Evolutionary conservation across 768 basidiomycete genomes (phyloP).

Genomic region (Tricholoma hemisulphureum): DNA sequence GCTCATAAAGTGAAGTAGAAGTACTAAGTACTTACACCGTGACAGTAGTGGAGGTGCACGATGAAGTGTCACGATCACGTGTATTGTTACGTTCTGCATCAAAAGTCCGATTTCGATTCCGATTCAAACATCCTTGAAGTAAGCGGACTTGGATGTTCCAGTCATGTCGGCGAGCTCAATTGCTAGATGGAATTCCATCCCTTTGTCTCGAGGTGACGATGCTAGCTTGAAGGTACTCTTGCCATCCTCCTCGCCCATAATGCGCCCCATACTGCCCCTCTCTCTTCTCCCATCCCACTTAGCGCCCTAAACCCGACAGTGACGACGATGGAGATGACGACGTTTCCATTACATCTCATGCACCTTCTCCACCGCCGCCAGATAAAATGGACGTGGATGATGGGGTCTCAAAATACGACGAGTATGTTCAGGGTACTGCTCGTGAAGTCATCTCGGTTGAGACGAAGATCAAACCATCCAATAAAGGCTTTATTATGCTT

Average conservation of each 20-base stretch:
- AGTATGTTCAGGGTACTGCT: slow-evolving; percentile 48
- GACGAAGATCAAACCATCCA: slow-evolving; percentile 73
- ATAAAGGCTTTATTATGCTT: slow-evolving; percentile 80
- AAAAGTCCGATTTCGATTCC: not conserved
- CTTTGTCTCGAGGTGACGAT: slow-evolving; percentile 35
- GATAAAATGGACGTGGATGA: slow-evolving; percentile 53
- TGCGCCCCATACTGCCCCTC: slow-evolving; percentile 56
- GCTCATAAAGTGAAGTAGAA: slow-evolving; percentile 48
- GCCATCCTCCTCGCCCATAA: slow-evolving; percentile 42
- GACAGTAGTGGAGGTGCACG: not conserved
- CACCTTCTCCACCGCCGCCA: slow-evolving; percentile 62
- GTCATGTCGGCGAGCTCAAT: slow-evolving; percentile 64
- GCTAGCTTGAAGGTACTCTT: slow-evolving; percentile 66
- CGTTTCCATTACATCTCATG: slow-evolving; percentile 69
- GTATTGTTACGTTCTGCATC: not conserved
- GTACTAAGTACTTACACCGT: too few species aligned
- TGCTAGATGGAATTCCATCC: slow-evolving; percentile 73
- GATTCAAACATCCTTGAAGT: not conserved
- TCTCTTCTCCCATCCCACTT: slow-evolving; percentile 44
- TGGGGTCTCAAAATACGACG: slow-evolving; percentile 62
- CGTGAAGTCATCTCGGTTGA: slow-evolving; percentile 77
- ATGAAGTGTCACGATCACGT: slow-evolving; percentile 24
- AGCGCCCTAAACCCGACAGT: slow-evolving; percentile 56
- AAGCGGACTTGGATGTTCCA: not conserved
- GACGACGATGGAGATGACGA: slow-evolving; percentile 62